A percentile compares a stretch with the other conserved stretches of the same genome.
Conservation (phyloP, 139 green algal species). For the Chara braunii region DNA sequence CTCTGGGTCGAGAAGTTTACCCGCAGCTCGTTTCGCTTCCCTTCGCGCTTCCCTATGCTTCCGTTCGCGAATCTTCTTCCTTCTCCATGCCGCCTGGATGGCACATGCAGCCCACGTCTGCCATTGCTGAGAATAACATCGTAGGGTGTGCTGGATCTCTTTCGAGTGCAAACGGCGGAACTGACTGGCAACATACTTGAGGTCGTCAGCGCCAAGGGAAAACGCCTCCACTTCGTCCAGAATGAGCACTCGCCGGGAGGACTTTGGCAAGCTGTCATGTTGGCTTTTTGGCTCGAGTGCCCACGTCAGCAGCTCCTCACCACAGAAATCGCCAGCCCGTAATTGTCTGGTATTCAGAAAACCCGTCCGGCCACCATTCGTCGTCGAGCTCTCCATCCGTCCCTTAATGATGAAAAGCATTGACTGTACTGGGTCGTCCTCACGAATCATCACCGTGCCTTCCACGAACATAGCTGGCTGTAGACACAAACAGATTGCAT, state of each 20-base stretch:
- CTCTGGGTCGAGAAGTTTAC: no score
- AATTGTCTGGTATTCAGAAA: neutral
- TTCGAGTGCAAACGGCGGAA: constrained; percentile 1
- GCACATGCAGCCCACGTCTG: neutral
- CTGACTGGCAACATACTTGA: neutral
- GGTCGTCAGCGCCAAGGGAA: constrained; percentile 3
- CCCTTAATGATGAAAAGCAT: constrained; percentile 7
- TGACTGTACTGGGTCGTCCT: neutral
- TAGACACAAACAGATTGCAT: constrained; percentile 3
- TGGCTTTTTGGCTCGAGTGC: neutral
- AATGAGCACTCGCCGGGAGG: neutral
- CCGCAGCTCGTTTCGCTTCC: no score
- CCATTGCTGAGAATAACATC: constrained; percentile 1
- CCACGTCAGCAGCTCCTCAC: constrained; percentile 14
- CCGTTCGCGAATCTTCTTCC: no score
- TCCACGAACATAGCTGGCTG: neutral
- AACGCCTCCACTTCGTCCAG: neutral
- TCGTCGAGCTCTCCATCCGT: neutral
- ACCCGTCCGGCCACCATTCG: neutral
- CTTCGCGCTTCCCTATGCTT: no score
- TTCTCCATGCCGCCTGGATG: constrained; percentile 5
- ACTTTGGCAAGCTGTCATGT: neutral
- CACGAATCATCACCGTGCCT: neutral
- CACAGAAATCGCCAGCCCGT: neutral
- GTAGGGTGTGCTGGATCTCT: neutral